Base-by-base conservation (phyloP, 2,329 filamentous ascomycete genomes). In the Alternaria gansuensis region DNA sequence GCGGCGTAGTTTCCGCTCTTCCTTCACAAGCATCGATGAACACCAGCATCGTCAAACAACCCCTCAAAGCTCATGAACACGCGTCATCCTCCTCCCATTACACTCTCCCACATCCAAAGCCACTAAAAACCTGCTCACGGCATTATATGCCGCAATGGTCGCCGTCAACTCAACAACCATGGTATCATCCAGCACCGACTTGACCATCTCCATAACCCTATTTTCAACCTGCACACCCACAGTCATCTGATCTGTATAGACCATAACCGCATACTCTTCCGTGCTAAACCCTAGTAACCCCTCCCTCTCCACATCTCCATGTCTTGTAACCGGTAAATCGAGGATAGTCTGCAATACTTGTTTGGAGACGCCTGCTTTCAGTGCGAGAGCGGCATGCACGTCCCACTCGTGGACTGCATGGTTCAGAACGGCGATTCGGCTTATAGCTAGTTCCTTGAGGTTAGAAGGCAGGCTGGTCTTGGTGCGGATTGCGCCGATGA, bases 221-320 rank as follows among this genome's bases (percentile, higher is more conserved):
- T 95, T 88, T 21, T 81, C 77, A 11, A 96, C 92, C 54, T 84
- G 80, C 3, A 94, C 89, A 33, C 86, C 85, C 66, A 87, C 81
- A 52, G 92, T 96, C 90, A 96, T 96, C 76, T 92, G 90, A 80
- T 96, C 91, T 39, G 91, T 85, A 75, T 92, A 93, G 57, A 83
- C 80, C 57, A 94, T 75, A 49, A 91, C 90, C 0, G 86, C 88
- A 83, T 86, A 88, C 79, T 93, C 87, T 28, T 67, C 60, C 36
- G 54, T 56, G 2, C 39, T 68, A 57, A 77, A 54, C 5, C 56
- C 65, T 62, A 91, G 69, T 13, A 76, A 54, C 1, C 59, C 72
- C 44, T 65, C 60, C n/a, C 39, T 45, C 36, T 57, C 51, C 11
- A 54, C 46, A 39, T 56, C 41, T 2, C 63, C 60, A 17, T 57